Conservation (phyloP, 1,284 basidiomycete species). For the Trichosporon coremiiforme region DNA sequence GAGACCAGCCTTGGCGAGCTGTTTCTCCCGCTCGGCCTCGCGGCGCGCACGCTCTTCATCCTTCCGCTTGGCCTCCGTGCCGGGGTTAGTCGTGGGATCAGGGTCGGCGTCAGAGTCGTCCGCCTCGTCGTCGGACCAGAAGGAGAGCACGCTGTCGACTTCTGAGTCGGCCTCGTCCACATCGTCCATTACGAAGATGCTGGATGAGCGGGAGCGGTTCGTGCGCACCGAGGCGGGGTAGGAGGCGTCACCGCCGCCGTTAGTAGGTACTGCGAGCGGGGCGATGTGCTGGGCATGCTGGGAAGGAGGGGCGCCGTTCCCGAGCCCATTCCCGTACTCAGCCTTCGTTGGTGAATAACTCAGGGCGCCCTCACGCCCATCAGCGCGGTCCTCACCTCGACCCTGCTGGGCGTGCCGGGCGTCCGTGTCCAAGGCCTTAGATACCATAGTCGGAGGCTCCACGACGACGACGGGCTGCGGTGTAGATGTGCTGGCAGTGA, state of each 20-base stretch:
- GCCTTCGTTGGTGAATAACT: background rate
- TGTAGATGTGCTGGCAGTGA: no score
- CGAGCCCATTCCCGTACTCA: background rate
- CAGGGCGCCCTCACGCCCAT: background rate
- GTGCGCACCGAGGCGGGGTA: background rate
- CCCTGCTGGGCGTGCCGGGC: background rate
- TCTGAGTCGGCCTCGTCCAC: constrained; percentile 44
- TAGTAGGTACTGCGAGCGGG: background rate
- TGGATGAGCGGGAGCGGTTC: constrained; percentile 13
- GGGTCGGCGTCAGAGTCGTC: constrained; percentile 34
- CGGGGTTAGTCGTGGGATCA: constrained; percentile 55
- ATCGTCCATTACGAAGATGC: constrained; percentile 29
- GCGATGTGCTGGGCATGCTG: background rate
- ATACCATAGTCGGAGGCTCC: background rate
- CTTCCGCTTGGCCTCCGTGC: constrained; percentile 49
- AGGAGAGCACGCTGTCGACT: constrained; percentile 46
- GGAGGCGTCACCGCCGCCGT: background rate
- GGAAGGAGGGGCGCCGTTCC: background rate
- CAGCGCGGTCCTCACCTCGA: constrained; percentile 8
- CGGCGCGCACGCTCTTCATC: constrained; percentile 65
- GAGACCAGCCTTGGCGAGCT: constrained; percentile 83
- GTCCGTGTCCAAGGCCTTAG: background rate
- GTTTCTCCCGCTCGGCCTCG: constrained; percentile 73
- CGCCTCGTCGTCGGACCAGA: constrained; percentile 50
- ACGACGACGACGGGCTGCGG: constrained; percentile 7